Evolutionary conservation across 768 basidiomycete genomes (phyloP).

Genomic region (Pholiota conissans): DNA sequence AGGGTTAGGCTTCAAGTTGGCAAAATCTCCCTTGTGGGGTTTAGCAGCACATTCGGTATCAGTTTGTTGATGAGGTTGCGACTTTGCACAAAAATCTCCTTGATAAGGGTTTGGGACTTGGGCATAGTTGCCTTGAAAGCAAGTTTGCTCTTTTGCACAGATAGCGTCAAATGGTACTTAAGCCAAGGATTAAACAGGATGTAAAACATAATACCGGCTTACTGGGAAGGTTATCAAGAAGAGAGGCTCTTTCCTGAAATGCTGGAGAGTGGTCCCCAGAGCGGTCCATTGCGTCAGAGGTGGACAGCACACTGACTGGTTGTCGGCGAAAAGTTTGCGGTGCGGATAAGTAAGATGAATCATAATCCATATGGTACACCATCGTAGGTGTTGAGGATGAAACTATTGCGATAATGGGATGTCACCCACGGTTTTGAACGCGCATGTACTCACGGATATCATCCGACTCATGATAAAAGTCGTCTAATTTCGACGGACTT

Average conservation of each 20-base stretch:
- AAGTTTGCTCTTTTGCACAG: neutral
- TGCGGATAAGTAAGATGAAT: neutral
- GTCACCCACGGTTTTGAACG: neutral
- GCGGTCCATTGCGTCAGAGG: neutral
- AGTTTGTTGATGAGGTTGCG: neutral
- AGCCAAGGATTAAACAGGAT: neutral
- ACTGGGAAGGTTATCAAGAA: neutral
- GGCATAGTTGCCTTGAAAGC: neutral
- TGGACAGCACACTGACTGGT: neutral
- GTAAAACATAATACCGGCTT: neutral
- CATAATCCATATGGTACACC: neutral
- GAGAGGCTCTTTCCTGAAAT: neutral
- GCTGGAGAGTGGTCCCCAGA: neutral
- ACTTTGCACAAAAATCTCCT: neutral
- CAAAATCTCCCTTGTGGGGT: neutral
- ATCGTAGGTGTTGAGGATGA: constrained; percentile 21
- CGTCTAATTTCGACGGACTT: constrained; percentile 7
- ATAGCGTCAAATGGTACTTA: neutral
- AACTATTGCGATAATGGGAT: constrained; percentile 1
- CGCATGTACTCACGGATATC: constrained; percentile 38
- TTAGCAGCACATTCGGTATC: neutral
- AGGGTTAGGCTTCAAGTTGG: neutral
- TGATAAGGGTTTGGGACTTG: neutral
- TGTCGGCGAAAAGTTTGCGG: neutral
- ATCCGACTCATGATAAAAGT: constrained; percentile 17